Evolutionary conservation across 2,329 filamentous ascomycete genomes (phyloP).

Genomic region (Plectosphaerella plurivora): DNA sequence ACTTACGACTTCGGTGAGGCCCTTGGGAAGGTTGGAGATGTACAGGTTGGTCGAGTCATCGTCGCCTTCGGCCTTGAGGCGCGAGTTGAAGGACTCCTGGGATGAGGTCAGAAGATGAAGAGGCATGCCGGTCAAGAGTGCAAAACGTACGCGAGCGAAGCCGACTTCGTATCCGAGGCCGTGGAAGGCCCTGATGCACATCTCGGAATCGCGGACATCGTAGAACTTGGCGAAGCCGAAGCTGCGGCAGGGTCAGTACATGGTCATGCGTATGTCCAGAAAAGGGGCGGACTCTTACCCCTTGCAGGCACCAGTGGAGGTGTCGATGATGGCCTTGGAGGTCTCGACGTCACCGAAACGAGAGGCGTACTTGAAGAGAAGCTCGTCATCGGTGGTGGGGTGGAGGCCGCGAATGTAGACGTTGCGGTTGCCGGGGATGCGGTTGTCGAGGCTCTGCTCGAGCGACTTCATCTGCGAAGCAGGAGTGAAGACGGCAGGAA

Average conservation of each 20-base stretch:
- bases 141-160: slow-evolving; percentile 73
- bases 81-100: slow-evolving; percentile 95
- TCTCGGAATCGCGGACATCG: slow-evolving; percentile 82
- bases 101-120: slow-evolving; percentile 18
- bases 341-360: slow-evolving; percentile 94
- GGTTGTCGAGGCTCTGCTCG: slow-evolving; percentile 91
- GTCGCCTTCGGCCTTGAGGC: slow-evolving; percentile 93
- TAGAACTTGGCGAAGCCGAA: slow-evolving; percentile 98
- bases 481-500: slow-evolving; percentile 83
- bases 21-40: slow-evolving; percentile 92
- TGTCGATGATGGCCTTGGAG: slow-evolving; percentile 97
- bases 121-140: neutral
- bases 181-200: slow-evolving; percentile 94
- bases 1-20: slow-evolving; percentile 83
- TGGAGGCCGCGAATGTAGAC: slow-evolving; percentile 97
- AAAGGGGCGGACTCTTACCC: slow-evolving; percentile 57
- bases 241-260: slow-evolving; percentile 43
- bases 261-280: neutral
- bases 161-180: slow-evolving; percentile 95
- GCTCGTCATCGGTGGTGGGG: slow-evolving; percentile 90
- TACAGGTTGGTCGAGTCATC: slow-evolving; percentile 91
- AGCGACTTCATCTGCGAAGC: slow-evolving; percentile 83
- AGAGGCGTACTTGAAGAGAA: slow-evolving; percentile 74
- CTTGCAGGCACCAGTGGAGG: slow-evolving; percentile 89
- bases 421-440: slow-evolving; percentile 87